phyloP scores from a whole-genome alignment of 2,329 filamentous ascomycete species.

The Claviceps sp. region DNA sequence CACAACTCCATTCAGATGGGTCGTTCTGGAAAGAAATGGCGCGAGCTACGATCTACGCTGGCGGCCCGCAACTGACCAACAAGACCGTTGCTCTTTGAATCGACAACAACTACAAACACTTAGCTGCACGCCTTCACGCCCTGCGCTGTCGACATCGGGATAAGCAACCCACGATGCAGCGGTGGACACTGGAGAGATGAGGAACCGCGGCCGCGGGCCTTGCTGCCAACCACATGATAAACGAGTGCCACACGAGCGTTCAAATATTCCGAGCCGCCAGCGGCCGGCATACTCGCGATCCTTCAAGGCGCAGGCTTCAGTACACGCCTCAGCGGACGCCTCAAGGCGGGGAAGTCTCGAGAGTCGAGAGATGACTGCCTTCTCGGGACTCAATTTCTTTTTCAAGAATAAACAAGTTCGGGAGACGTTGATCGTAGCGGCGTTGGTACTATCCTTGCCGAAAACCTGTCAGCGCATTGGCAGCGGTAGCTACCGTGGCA shows the following conservation, averaged over 20 bases:
- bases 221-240: not conserved
- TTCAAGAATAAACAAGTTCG: not conserved
- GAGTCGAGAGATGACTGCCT: too few species aligned
- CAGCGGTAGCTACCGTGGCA: slow-evolving; percentile 8
- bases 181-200: not conserved
- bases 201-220: not conserved
- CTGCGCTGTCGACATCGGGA: not conserved
- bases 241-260: too few species aligned
- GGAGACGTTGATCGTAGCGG: not conserved
- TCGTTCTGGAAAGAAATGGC: not conserved
- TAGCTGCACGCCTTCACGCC: not conserved
- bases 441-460: not conserved
- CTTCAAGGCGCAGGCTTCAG: too few species aligned
- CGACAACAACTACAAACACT: too few species aligned
- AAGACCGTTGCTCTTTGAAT: not conserved
- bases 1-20: not conserved
- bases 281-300: too few species aligned
- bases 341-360: too few species aligned
- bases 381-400: too few species aligned
- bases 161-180: not conserved
- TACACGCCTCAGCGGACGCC: too few species aligned
- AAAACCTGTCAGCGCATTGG: not conserved
- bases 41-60: not conserved
- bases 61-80: not conserved
- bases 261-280: too few species aligned